These are phyloP conservation scores for Boletus vinaceobasis DNA, from an alignment of 768 basidiomycete genomes.

Conservation along the genomic window DNA sequence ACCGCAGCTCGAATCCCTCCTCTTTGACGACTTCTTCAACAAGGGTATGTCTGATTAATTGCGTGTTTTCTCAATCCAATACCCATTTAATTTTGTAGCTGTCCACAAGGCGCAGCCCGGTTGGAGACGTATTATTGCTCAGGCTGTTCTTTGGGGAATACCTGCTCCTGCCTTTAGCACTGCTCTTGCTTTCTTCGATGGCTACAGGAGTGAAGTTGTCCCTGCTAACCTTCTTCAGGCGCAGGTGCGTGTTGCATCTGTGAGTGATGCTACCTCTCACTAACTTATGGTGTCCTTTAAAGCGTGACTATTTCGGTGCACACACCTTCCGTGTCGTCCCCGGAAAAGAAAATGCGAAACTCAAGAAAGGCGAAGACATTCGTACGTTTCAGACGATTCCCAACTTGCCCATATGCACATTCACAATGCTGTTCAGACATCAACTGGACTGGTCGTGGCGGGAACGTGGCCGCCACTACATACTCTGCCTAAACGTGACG, in stretches of 20 bases:
- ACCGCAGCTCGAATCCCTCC: constrained; percentile 78
- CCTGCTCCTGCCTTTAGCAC: constrained; percentile 98
- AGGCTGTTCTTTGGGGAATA: constrained; percentile 96
- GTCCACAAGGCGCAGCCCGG: constrained; percentile 94
- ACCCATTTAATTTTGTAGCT: constrained; percentile 41
- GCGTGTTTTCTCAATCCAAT: neutral
- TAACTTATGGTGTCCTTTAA: constrained; percentile 6
- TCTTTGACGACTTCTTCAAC: constrained; percentile 98
- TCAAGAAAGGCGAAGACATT: constrained; percentile 81
- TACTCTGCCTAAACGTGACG: constrained; percentile 60
- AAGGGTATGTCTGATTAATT: constrained; percentile 49
- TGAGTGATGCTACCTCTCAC: neutral
- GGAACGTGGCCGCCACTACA: constrained; percentile 85
- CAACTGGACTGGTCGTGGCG: constrained; percentile 99
- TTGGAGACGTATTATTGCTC: constrained; percentile 96
- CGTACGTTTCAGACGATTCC: constrained; percentile 50
- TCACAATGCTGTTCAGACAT: constrained; percentile 53
- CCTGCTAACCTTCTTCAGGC: constrained; percentile 95
- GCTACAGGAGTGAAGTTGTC: constrained; percentile 92
- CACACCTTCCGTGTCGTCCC: constrained; percentile 96
- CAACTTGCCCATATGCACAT: neutral
- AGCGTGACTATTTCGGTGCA: constrained; percentile 99
- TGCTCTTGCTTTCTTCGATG: constrained; percentile 97
- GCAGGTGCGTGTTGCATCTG: constrained; percentile 49
- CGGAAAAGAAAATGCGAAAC: constrained; percentile 83